These are phyloP conservation scores for Tuber magnatum DNA, from an alignment of 495 filamentous ascomycete species.

Conservation along the genomic window DNA sequence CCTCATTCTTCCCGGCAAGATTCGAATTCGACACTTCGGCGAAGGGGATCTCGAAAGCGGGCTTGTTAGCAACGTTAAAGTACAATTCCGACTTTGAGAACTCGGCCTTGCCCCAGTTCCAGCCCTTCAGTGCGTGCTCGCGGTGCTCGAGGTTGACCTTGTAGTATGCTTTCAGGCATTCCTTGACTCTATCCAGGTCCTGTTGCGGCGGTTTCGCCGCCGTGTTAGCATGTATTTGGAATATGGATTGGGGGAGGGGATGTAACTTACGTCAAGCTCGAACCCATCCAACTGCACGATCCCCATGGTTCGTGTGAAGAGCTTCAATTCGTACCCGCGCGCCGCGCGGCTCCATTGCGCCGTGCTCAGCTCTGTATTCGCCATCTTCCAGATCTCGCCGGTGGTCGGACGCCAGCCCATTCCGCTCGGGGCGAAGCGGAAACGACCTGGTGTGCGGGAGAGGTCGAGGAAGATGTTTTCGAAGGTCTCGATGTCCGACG, in stretches of 20 bases:
- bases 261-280: slow-evolving; percentile 63
- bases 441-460: slow-evolving; percentile 81
- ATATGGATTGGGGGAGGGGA: background rate
- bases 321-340: slow-evolving; percentile 86
- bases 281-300: slow-evolving; percentile 95
- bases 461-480: slow-evolving; percentile 93
- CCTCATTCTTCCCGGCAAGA: slow-evolving; percentile 93
- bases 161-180: slow-evolving; percentile 94
- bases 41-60: slow-evolving; percentile 95
- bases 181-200: slow-evolving; percentile 83
- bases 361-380: slow-evolving; percentile 66
- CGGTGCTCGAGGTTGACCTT: slow-evolving; percentile 81
- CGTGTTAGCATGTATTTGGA: background rate
- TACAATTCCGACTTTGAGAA: slow-evolving; percentile 90
- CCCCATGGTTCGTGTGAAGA: slow-evolving; percentile 70
- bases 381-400: slow-evolving; percentile 86
- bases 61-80: slow-evolving; percentile 95
- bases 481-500: slow-evolving; percentile 63
- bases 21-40: slow-evolving; percentile 97
- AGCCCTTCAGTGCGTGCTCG: slow-evolving; percentile 91
- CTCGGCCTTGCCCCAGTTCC: slow-evolving; percentile 99
- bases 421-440: slow-evolving; percentile 84
- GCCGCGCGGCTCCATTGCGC: slow-evolving; percentile 95
- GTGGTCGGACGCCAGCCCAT: slow-evolving; percentile 89
- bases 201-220: slow-evolving; percentile 39